Evolutionary conservation across 148 eudicot genomes (phyloP).

Genomic region (Heliamphora exappendiculata): DNA sequence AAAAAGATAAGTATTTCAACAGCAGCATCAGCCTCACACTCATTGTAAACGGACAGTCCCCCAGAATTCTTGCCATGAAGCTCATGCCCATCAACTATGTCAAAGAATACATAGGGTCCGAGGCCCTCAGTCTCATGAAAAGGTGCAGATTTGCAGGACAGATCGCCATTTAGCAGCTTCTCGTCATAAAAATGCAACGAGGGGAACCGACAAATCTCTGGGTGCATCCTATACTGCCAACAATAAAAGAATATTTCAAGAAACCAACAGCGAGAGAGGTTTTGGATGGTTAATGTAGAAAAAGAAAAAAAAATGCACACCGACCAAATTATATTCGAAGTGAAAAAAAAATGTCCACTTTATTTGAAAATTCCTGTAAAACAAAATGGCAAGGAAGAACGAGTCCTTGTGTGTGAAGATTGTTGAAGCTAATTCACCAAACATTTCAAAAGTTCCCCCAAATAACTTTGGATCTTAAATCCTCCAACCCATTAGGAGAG

Average conservation of each 20-base stretch:
- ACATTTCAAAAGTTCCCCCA: not conserved
- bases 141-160: slow-evolving; percentile 59
- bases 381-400: not conserved
- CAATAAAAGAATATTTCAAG: slow-evolving; percentile 13
- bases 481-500: not conserved
- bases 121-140: slow-evolving; percentile 74
- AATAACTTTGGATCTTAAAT: not conserved
- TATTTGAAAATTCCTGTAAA: not conserved
- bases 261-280: not conserved
- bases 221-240: slow-evolving; percentile 98
- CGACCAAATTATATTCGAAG: not conserved
- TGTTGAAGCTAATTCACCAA: slow-evolving; percentile 6
- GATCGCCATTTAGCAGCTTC: slow-evolving; percentile 72
- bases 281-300: not conserved
- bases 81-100: slow-evolving; percentile 82
- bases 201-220: slow-evolving; percentile 85
- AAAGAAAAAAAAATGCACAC: not conserved
- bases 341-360: not conserved
- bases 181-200: slow-evolving; percentile 85
- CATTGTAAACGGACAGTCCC: slow-evolving; percentile 73
- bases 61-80: slow-evolving; percentile 67
- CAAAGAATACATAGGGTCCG: slow-evolving; percentile 92
- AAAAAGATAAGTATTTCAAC: slow-evolving; percentile 66
- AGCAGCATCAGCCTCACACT: slow-evolving; percentile 94
- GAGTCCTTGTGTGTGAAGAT: not conserved